Evolutionary conservation across 805 yeast species (phyloP).

Genomic region (Ogataea paradorogensis): DNA sequence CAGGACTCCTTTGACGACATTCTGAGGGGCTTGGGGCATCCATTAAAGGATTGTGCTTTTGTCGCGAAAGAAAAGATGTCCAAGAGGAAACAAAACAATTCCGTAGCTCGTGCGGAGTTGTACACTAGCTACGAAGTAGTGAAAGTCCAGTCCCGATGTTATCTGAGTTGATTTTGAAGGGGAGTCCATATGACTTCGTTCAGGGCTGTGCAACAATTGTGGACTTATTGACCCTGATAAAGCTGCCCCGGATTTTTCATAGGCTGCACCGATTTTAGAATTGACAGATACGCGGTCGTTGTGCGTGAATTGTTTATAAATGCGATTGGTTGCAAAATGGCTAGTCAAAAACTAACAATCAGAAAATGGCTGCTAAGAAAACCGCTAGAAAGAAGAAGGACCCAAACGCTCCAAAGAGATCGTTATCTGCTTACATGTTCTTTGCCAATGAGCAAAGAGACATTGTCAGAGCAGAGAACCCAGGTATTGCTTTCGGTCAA

Average conservation of each 20-base stretch:
- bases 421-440: conserved; percentile 97
- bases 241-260: conserved; percentile 6
- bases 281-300: conserved; percentile 18
- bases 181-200: background rate
- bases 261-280: background rate
- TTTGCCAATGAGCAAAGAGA: conserved; percentile 98
- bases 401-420: conserved; percentile 99
- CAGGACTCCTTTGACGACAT: background rate
- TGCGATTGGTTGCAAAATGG: conserved; percentile 6
- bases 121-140: no score
- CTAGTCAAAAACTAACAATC: conserved; percentile 7
- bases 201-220: conserved; percentile 6
- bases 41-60: background rate
- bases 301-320: background rate
- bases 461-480: conserved; percentile 91
- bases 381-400: conserved; percentile 47
- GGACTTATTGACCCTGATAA: conserved; percentile 5
- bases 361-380: conserved; percentile 32
- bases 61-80: background rate
- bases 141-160: no score
- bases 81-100: background rate
- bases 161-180: background rate
- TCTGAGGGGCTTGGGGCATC: conserved; percentile 1
- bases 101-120: background rate
- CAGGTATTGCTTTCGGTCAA: conserved; percentile 93